Evolutionary conservation across 441 rosid genomes (phyloP).

Genomic region (Erysimum cheiri): DNA sequence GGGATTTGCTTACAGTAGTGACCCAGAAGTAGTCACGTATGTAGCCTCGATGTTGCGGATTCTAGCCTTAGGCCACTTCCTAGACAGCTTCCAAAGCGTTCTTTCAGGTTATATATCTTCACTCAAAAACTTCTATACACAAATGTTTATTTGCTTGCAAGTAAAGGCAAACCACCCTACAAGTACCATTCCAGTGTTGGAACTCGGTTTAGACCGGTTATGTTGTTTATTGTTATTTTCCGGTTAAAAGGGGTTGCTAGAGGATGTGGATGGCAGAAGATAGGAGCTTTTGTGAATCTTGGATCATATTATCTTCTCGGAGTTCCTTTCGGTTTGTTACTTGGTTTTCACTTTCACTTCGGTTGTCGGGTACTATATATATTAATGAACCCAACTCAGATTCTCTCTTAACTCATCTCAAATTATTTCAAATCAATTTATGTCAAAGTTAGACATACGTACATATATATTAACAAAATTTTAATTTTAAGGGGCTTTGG

Average conservation of each 20-base stretch:
- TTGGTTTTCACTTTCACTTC: slow-evolving; percentile 51
- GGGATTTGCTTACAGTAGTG: slow-evolving; percentile 69
- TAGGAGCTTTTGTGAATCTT: slow-evolving; percentile 57
- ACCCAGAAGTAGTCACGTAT: slow-evolving; percentile 51
- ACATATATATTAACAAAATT: not conserved
- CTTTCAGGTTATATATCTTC: slow-evolving; percentile 53
- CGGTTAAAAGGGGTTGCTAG: slow-evolving; percentile 59
- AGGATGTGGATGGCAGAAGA: slow-evolving; percentile 76
- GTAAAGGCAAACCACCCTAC: slow-evolving; percentile 9
- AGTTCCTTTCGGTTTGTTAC: slow-evolving; percentile 52
- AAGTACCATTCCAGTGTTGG: slow-evolving; percentile 1
- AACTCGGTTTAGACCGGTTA: slow-evolving; percentile 14
- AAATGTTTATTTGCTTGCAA: slow-evolving; percentile 13
- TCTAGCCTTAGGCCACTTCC: slow-evolving; percentile 54
- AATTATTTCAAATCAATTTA: not conserved
- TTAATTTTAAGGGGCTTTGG: slow-evolving; percentile 40
- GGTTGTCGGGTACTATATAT: slow-evolving; percentile 44
- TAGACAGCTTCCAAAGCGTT: slow-evolving; percentile 65
- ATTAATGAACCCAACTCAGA: not conserved
- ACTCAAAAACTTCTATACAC: not conserved
- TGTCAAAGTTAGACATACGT: not conserved
- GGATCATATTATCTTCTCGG: slow-evolving; percentile 63
- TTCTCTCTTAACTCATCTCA: slow-evolving; percentile 7
- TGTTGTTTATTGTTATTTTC: not conserved
- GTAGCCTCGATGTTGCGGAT: slow-evolving; percentile 59